phyloP scores from a whole-genome alignment of 2,329 filamentous ascomycete species.

The Fusarium sp. region DNA sequence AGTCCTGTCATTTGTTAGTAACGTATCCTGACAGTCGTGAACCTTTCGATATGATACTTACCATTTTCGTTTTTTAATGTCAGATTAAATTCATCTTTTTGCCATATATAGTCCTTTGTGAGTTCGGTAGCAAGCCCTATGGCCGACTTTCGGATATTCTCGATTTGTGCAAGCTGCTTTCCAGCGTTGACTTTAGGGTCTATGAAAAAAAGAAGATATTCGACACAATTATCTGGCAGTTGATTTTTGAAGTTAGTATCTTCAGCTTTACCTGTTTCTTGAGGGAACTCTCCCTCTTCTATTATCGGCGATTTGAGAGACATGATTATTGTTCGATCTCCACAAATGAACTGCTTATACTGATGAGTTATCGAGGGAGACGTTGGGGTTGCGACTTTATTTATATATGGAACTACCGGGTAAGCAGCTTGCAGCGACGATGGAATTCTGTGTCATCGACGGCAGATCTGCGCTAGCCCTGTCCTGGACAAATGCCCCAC shows the following conservation, averaged over 20 bases:
- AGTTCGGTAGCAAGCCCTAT: slow-evolving; percentile 71
- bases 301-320: slow-evolving; percentile 13
- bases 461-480: slow-evolving; percentile 16
- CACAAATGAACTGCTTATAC: neutral
- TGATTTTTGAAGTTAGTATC: slow-evolving; percentile 28
- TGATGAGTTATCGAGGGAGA: slow-evolving; percentile 1
- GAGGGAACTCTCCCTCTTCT: neutral
- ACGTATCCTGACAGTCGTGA: slow-evolving; percentile 6
- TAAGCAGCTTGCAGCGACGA: neutral
- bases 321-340: slow-evolving; percentile 4
- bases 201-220: slow-evolving; percentile 84
- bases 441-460: slow-evolving; percentile 6
- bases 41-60: slow-evolving; percentile 47
- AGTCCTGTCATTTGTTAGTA: slow-evolving; percentile 12
- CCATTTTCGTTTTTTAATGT: slow-evolving; percentile 71
- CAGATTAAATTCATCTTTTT: slow-evolving; percentile 83
- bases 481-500: slow-evolving; percentile 14
- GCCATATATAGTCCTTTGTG: slow-evolving; percentile 94
- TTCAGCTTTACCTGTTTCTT: neutral
- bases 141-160: slow-evolving; percentile 77
- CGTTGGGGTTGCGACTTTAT: slow-evolving; percentile 7
- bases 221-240: slow-evolving; percentile 85
- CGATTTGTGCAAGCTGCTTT: slow-evolving; percentile 74
- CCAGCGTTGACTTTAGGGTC: slow-evolving; percentile 66
- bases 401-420: slow-evolving; percentile 23